Conservation (phyloP, 2,329 filamentous ascomycete genomes). For the Calonectria leucothoes region DNA sequence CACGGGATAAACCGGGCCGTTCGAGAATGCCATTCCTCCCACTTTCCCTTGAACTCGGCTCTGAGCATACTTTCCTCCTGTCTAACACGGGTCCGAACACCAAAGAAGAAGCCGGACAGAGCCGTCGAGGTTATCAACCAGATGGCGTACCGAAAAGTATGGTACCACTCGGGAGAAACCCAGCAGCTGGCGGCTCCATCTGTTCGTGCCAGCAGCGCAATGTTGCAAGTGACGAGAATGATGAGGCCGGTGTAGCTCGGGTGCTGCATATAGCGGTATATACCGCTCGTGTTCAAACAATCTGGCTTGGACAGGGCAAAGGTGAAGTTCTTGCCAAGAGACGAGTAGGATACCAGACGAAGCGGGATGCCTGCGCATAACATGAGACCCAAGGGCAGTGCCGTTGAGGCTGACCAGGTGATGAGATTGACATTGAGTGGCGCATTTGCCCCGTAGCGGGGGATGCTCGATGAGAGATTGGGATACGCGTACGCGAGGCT, state of each 20-base stretch:
- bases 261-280: conserved; percentile 63
- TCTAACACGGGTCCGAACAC: conserved; percentile 50
- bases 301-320: conserved; percentile 62
- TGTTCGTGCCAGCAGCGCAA: conserved; percentile 47
- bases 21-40: conserved; percentile 59
- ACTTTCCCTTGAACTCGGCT: conserved; percentile 57
- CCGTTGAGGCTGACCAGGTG: conserved; percentile 51
- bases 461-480: conserved; percentile 34
- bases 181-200: conserved; percentile 56
- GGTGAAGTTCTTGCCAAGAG: conserved; percentile 64
- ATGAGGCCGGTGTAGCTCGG: conserved; percentile 62
- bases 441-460: conserved; percentile 47
- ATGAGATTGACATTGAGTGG: conserved; percentile 44
- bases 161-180: conserved; percentile 42
- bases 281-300: conserved; percentile 56
- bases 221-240: conserved; percentile 47
- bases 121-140: not conserved
- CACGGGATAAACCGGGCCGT: conserved; percentile 63
- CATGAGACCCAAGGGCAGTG: conserved; percentile 48
- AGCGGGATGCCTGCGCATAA: conserved; percentile 46
- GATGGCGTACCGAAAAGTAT: not conserved
- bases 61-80: conserved; percentile 65
- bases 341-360: conserved; percentile 52
- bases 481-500: conserved; percentile 33
- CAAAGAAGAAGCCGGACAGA: not conserved